phyloP scores from a whole-genome alignment of 768 basidiomycete genomes.

The Daedaleopsis nitida region DNA sequence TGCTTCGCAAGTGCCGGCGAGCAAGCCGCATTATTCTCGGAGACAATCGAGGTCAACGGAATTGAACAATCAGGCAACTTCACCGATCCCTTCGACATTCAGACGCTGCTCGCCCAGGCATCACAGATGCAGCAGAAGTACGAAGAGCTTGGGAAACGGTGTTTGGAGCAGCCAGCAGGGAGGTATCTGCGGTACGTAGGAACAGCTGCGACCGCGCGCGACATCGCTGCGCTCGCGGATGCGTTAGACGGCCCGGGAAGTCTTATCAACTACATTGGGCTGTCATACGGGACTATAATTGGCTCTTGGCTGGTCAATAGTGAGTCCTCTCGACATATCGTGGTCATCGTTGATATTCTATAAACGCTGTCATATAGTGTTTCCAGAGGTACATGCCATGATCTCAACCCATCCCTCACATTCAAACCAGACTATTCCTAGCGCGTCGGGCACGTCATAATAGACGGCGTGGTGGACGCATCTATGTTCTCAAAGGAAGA shows the following conservation, averaged over 20 bases:
- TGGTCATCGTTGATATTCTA: background rate
- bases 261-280: slow-evolving; percentile 6
- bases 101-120: background rate
- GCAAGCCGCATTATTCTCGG: background rate
- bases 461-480: slow-evolving; percentile 5
- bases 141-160: background rate
- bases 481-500: background rate
- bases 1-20: slow-evolving; percentile 9
- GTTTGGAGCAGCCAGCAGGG: background rate
- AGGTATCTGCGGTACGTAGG: slow-evolving; percentile 1
- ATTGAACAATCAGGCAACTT: background rate
- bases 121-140: background rate
- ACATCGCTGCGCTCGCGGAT: slow-evolving; percentile 8
- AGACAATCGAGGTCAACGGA: background rate
- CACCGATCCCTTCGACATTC: slow-evolving; percentile 1
- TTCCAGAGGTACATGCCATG: slow-evolving; percentile 4
- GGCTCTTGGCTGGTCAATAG: slow-evolving; percentile 1
- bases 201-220: slow-evolving; percentile 5
- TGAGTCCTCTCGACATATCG: background rate
- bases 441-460: background rate
- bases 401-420: background rate
- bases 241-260: slow-evolving; percentile 7
- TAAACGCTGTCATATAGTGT: background rate
- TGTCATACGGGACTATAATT: slow-evolving; percentile 4
- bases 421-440: background rate